Percentiles rank a stretch among this genome's conserved stretches.
phyloP scores from a whole-genome alignment of 2,329 filamentous ascomycete species.

The Orbilia quercus region DNA sequence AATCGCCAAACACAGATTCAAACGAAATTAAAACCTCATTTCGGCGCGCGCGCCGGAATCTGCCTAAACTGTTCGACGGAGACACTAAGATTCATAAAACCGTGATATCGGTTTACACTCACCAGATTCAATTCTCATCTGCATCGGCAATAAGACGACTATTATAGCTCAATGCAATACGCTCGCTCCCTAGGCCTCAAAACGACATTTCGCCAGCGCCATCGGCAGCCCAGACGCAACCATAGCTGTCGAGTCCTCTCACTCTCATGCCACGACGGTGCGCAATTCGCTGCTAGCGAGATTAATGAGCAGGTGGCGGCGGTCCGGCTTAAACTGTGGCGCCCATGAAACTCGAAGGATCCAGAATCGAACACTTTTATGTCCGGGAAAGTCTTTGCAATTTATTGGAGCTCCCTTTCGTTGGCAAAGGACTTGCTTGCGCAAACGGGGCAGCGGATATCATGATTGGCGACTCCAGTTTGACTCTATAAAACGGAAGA shows the following conservation, averaged over 20 bases:
- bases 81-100: no score
- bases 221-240: neutral
- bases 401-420: no score
- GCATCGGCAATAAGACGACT: neutral
- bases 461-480: no score
- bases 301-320: slow-evolving; percentile 1
- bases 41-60: slow-evolving; percentile 42
- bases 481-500: no score
- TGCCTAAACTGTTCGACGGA: slow-evolving; percentile 29
- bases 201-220: no score
- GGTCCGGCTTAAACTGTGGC: slow-evolving; percentile 1
- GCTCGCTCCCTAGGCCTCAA: no score
- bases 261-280: neutral
- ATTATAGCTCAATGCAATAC: no score
- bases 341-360: neutral
- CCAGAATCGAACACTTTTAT: neutral
- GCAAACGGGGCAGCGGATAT: no score
- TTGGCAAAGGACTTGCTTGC: no score
- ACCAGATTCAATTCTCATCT: neutral
- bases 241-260: neutral
- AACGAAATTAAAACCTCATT: slow-evolving; percentile 29
- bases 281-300: slow-evolving; percentile 1
- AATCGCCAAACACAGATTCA: neutral
- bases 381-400: no score
- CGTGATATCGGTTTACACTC: neutral